A percentile compares a stretch with the other conserved stretches of the same genome.
Conservation (phyloP, 2,329 filamentous ascomycete species). For the Colletotrichum sp. region DNA sequence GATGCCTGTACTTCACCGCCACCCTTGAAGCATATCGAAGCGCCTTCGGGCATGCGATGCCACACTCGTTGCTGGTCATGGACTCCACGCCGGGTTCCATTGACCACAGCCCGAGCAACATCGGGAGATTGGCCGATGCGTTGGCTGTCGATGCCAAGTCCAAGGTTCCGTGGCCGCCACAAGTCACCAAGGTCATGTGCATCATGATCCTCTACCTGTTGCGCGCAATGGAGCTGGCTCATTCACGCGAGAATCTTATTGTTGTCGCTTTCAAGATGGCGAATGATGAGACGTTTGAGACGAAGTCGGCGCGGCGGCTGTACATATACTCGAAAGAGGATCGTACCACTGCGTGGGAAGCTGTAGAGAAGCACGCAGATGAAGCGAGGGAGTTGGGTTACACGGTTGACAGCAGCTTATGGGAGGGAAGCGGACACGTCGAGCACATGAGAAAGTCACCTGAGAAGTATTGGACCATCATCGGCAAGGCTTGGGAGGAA, state of each 20-base stretch:
- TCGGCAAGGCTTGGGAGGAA: slow-evolving; percentile 34
- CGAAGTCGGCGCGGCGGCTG: background rate
- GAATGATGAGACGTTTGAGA: background rate
- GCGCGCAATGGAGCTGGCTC: slow-evolving; percentile 14
- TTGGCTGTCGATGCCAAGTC: slow-evolving; percentile 53
- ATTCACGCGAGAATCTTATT: background rate
- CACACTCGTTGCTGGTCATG: slow-evolving; percentile 51
- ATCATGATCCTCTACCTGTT: slow-evolving; percentile 42
- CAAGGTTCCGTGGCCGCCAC: slow-evolving; percentile 52
- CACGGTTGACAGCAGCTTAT: slow-evolving; percentile 51
- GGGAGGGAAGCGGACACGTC: slow-evolving; percentile 63
- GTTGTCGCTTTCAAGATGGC: background rate
- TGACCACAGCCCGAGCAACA: slow-evolving; percentile 37
- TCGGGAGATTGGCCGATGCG: slow-evolving; percentile 51
- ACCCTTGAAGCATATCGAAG: slow-evolving; percentile 49
- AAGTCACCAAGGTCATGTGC: slow-evolving; percentile 50
- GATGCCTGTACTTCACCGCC: slow-evolving; percentile 55
- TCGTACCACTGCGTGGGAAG: slow-evolving; percentile 54
- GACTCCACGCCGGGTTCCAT: slow-evolving; percentile 55
- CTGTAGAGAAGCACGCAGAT: slow-evolving; percentile 59
- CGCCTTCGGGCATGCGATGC: slow-evolving; percentile 31
- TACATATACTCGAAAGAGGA: slow-evolving; percentile 14
- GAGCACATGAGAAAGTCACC: slow-evolving; percentile 63
- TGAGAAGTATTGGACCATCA: slow-evolving; percentile 59
- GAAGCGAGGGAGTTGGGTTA: slow-evolving; percentile 53